Evolutionary conservation across 2,329 filamentous ascomycete species (phyloP).

Genomic region (Sclerotinia nivalis): DNA sequence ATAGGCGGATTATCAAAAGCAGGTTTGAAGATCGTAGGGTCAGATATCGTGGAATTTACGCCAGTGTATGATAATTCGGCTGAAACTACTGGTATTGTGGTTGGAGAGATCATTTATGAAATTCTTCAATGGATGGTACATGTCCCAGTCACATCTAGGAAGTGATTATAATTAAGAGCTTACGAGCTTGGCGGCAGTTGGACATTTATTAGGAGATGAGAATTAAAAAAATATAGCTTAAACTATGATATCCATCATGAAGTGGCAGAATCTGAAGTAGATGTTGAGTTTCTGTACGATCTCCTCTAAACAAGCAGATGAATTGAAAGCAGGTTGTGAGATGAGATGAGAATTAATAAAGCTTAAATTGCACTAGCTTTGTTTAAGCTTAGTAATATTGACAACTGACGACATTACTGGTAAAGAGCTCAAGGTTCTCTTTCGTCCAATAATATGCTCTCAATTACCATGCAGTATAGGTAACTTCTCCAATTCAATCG

Average conservation of each 20-base stretch:
- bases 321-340: background rate
- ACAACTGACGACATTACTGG: background rate
- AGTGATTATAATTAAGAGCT: background rate
- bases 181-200: background rate
- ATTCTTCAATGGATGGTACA: slow-evolving; percentile 41
- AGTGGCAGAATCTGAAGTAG: background rate
- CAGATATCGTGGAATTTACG: slow-evolving; percentile 41
- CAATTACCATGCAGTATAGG: slow-evolving; percentile 13
- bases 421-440: slow-evolving; percentile 1
- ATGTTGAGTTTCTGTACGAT: too few species aligned
- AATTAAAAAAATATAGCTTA: background rate
- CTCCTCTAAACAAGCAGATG: background rate
- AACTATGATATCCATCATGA: background rate
- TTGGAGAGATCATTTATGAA: slow-evolving; percentile 37
- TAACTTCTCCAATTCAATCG: background rate
- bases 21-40: slow-evolving; percentile 39
- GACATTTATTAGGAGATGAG: background rate
- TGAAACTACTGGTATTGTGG: slow-evolving; percentile 39
- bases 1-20: slow-evolving; percentile 37
- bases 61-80: slow-evolving; percentile 40
- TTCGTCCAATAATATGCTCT: slow-evolving; percentile 6
- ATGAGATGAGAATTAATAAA: background rate
- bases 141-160: slow-evolving; percentile 32
- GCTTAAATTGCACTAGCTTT: background rate
- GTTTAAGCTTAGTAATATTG: background rate